Evolutionary conservation across 495 filamentous ascomycete genomes (phyloP), one percentile per base, ranked within the genome.

Genomic region (Geopyxis carbonaria): DNA sequence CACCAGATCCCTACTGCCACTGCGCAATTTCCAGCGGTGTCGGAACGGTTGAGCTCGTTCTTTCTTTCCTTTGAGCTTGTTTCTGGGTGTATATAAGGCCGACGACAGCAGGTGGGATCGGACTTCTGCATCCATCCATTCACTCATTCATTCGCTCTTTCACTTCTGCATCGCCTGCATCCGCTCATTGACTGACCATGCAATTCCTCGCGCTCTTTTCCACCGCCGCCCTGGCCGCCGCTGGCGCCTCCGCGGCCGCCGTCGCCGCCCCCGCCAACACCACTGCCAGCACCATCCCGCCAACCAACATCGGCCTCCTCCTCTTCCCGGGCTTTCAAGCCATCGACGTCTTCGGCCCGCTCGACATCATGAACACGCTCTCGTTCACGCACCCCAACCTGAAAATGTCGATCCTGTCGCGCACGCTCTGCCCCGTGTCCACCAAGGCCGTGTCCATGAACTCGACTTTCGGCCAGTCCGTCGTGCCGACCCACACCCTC

Each of bases 401-500:
- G 2, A 53, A 49, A 20, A 58, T 79, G 0, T 49, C 46, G 38
- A 42, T 77, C n/a, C 50, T 79, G 14, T 55, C 71, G n/a, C 21
- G 55, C 5, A 69, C 67, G n/a, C 57, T 71, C 0, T 57, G 64
- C 21, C 67, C 70, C 5, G 68, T 76, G 5, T 56, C 60, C 1
- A 69, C 64, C 5, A 35, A 45, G n/a, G 8, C 42, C 9, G 45
- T 35, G 18, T 42, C 50, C 10, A 47, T 48, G 0, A 57, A 51
- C 9, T 53, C 52, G 25, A 52, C 58, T 21, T 59, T 67, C 29
- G 40, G 53, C 10, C 58, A 73, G 43, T 39, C 40, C 34, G 49
- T 78, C 21, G 43, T 73, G 4, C 74, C 76, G 14, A 80, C 76
- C 2, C 74, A 74, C 56, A 75, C 73, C 1, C 76, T 72, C 47